Base-by-base conservation (phyloP, 345 rosid species). In the Linum usitatissimum region DNA sequence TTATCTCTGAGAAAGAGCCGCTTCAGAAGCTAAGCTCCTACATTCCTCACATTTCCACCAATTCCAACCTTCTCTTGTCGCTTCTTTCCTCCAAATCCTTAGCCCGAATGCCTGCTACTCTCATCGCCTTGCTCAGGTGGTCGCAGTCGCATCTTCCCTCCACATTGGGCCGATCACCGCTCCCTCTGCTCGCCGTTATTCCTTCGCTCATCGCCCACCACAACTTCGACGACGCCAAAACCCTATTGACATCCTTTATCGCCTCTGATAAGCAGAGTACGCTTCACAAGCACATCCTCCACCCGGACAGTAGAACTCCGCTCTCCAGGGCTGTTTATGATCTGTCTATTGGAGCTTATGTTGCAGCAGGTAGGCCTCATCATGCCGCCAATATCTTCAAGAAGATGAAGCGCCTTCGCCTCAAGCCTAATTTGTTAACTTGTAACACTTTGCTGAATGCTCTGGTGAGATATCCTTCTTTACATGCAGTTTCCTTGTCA, bases 391-490 rank as follows among this genome's bases (percentile, higher is more conserved):
- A 85, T 71, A 69, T 92, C 28, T 89, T 92, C 19, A 71, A 75
- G 58, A 86, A 74, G 69, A 85, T 89, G 95, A 79, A 75, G 68
- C 77, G 82, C 17, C 60, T 79, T 54, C 72, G 64, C 18, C 75
- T 79, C 23, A 79, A 73, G 53, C 98, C 98, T 1, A 89, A 77
- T 62, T 59, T 73, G 58, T 75, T 85, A 38, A 87, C 88, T 66
- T 89, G 93, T 80, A 86, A 82, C 34, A 73, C 77, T 55, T 88
- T 89, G 64, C 78, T 89, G 10, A 83, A 79, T 53, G 87, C 76
- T 36, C 70, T 92, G 65, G 84, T 87, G 2, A 87, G 78, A 70
- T 71, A 79, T 80, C 83, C 91, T 48, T 87, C 91, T 62, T 64
- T 67, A 1, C 84, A 82, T 66, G 83, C 90, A 0, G 39, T 87